Evolutionary conservation across 192 early-diverging fungal species (phyloP).

Genomic region (Umbelopsis vinacea): DNA sequence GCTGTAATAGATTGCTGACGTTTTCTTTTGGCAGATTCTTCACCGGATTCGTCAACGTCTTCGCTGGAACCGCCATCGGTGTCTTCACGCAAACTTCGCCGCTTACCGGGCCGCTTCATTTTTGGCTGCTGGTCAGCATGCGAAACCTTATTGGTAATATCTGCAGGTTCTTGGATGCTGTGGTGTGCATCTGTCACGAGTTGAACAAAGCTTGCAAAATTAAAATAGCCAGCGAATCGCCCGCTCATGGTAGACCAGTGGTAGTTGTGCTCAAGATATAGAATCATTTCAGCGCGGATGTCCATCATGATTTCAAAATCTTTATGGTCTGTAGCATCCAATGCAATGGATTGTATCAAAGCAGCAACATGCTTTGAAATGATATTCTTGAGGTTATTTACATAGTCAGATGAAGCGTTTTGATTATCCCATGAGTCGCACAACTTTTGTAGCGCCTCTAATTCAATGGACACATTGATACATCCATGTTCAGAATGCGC

Average conservation of each 20-base stretch:
- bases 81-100: not conserved
- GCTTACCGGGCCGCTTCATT: constrained; percentile 7
- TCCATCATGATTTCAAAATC: constrained; percentile 18
- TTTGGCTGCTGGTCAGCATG: not conserved
- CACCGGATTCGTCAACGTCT: not conserved
- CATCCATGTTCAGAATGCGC: not conserved
- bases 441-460: constrained; percentile 1
- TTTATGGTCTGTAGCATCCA: not conserved
- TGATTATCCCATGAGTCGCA: constrained; percentile 7
- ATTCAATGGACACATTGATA: constrained; percentile 1
- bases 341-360: constrained; percentile 4
- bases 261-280: not conserved
- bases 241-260: constrained; percentile 16
- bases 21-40: not conserved
- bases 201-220: constrained; percentile 7
- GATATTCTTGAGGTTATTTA: not conserved
- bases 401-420: not conserved
- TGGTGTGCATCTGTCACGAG: constrained; percentile 14
- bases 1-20: constrained; percentile 15
- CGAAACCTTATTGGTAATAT: not conserved
- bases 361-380: constrained; percentile 18
- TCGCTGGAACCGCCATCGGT: not conserved
- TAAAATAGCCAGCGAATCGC: constrained; percentile 3
- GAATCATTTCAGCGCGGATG: constrained; percentile 12
- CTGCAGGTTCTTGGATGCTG: not conserved